phyloP scores from a whole-genome alignment of 1,139 yeast genomes.

The Hansenula sp. region DNA sequence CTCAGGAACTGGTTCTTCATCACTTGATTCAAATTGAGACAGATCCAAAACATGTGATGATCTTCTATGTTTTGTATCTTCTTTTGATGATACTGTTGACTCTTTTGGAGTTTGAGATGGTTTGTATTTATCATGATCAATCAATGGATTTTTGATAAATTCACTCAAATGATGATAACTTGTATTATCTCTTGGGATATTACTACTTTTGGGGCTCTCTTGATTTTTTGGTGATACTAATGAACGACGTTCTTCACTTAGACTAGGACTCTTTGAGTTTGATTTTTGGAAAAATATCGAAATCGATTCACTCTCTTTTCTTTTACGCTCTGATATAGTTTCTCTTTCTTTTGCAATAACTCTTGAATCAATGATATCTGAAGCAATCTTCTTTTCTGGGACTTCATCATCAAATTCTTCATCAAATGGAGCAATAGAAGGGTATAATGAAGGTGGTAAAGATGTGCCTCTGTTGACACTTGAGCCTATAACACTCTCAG shows the following conservation, averaged over 20 bases:
- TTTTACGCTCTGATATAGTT: not conserved
- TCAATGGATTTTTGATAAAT: not conserved
- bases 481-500: no score
- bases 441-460: not conserved
- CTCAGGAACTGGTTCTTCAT: constrained; percentile 14
- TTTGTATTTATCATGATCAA: not conserved
- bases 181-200: not conserved
- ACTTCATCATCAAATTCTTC: not conserved
- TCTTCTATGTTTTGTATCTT: not conserved
- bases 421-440: not conserved
- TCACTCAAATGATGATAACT: constrained; percentile 1
- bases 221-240: not conserved
- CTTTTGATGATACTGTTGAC: not conserved
- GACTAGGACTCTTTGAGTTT: not conserved
- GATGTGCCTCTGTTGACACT: not conserved
- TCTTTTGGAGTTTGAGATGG: not conserved
- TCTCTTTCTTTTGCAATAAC: not conserved
- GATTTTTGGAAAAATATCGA: not conserved
- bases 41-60: not conserved
- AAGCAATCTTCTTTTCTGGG: not conserved
- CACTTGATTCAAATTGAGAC: constrained; percentile 11
- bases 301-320: not conserved
- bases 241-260: not conserved
- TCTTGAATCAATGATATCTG: not conserved
- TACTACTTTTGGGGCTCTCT: not conserved